Evolutionary conservation across 164 flowering plant genomes (phyloP), one percentile per base, ranked within the genome.

Genomic region (Piper betle): DNA sequence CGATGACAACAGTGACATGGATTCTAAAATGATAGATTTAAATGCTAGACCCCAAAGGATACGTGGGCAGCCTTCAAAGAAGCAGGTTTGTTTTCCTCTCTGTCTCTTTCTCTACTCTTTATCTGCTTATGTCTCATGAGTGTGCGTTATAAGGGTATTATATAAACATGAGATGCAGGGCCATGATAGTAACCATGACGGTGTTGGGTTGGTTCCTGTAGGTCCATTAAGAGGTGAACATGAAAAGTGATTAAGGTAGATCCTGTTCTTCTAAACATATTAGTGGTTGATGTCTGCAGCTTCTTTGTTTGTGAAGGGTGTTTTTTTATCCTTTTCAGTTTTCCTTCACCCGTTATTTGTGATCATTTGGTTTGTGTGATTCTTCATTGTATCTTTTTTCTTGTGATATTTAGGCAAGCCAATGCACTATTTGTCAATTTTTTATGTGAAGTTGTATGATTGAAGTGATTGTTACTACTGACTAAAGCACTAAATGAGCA

Each of bases 11-110:
- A 61, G 68, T 62, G 70, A 74, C 58, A 72, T 72, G 75, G 81
- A 81, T 61, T 72, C 73, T 56, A 75, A 76, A 58, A 70, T 84
- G 80, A 78, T 91, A 65, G 97, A 87, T 81, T 85, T 87, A 20
- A 91, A 91, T 72, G 64, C 84, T 4, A 79, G 75, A 61, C 91
- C 92, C 46, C 82, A 77, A 46, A 66, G 84, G 68, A 58, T 75
- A 33, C 71, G 71, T 55, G 92, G 79, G 55, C 88, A 81, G 61
- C 20, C 85, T 65, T 82, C 89, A 64, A 78, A 63, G 64, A 74
- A 75, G 63, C 84, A 82, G 87, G 98, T 85, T 1, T 53, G 33
- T 37, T 37, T 19, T 17, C 18, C 37, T 18, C 54, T 33, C 41
- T 59, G 11, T 40, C 18, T 40, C 37, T 40, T 2, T 25, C 33